Base-by-base conservation (phyloP, 108 stramenopile genomes). In the Cyclotella baltica region DNA sequence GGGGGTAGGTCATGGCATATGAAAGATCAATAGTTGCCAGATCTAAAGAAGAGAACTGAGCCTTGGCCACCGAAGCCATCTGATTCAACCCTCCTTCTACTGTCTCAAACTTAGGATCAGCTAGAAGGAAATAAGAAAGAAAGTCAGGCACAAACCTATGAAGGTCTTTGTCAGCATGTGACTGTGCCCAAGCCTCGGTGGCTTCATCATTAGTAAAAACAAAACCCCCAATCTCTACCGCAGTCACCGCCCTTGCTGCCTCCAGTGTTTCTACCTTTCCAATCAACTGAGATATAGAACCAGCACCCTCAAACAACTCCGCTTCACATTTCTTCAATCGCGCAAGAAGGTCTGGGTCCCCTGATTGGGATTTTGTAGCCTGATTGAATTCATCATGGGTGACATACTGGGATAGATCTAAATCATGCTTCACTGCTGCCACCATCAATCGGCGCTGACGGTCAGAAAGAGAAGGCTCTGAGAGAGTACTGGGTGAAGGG, bases 31-130 rank as follows among this genome's bases (percentile, higher is more conserved):
- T 50, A 35, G 46, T 47, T 23, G 46, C 47, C 13, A n/a, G 4
- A 9, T 37, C 35, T 4, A 67, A 15, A 5, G 36, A 37, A 3
- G 22, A 36, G 47, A 29, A 67, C 16, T 48, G 16, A 5, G 66
- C 66, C 29, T 67, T 67, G 25, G 35, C 47, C 28, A 50, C 66
- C 4, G 43, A 43, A 5, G 66, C 66, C 43, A 48, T 31, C 47
- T 47, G 18, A 30, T 29, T 28, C 5, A 67, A 10, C 43, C 66
- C 66, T 38, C 34, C 37, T 20, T 36, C 20, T 15, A 38, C 35
- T n/a, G 62, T 64, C 3, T 36, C 34, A 36, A 50, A 46, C 5
- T 37, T 31, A 11, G 28, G 37, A 22, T 67, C 37, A 15, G 66
- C 29, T n/a, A 67, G 27, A 5, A 30, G 15, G 10, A 67, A 67